Evolutionary conservation across 352 stramenopile genomes (phyloP).

Genomic region (Phytophthora tubulina): DNA sequence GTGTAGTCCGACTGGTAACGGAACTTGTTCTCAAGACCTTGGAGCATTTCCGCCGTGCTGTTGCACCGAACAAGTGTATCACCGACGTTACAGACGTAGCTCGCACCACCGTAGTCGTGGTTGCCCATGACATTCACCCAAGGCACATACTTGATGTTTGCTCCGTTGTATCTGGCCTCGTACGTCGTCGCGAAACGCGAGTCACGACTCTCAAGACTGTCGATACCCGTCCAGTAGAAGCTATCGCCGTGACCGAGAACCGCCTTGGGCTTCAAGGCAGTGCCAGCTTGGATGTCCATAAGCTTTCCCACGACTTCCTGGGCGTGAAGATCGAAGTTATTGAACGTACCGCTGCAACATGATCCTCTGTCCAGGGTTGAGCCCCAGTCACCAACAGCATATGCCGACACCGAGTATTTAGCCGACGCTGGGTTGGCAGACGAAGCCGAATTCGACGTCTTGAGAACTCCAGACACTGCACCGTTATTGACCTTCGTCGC

Average conservation of each 20-base stretch:
- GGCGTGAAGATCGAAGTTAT: constrained; percentile 42
- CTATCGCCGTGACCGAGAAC: constrained; percentile 19
- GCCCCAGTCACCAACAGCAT: constrained; percentile 56
- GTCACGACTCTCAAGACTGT: constrained; percentile 20
- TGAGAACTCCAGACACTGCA: neutral
- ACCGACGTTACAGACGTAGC: constrained; percentile 21
- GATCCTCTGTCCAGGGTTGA: constrained; percentile 38
- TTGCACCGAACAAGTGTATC: constrained; percentile 14
- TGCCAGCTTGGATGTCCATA: constrained; percentile 46
- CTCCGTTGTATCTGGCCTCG: constrained; percentile 8
- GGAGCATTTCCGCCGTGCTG: constrained; percentile 15
- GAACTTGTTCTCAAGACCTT: constrained; percentile 28
- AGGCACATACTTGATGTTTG: constrained; percentile 21
- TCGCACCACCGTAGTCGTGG: constrained; percentile 22
- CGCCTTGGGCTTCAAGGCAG: constrained; percentile 50
- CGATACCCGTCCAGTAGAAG: constrained; percentile 29
- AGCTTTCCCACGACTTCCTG: constrained; percentile 43
- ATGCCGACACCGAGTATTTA: constrained; percentile 10
- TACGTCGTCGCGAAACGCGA: constrained; percentile 14
- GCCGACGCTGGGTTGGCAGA: constrained; percentile 1
- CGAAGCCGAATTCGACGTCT: neutral
- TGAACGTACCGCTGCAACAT: constrained; percentile 43
- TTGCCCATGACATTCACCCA: constrained; percentile 29
- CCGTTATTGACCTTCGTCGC: neutral
- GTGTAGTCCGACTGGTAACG: constrained; percentile 16